These are phyloP conservation scores for Calonectria leucothoes DNA, from an alignment of 2,329 filamentous ascomycete genomes.

Conservation along the genomic window DNA sequence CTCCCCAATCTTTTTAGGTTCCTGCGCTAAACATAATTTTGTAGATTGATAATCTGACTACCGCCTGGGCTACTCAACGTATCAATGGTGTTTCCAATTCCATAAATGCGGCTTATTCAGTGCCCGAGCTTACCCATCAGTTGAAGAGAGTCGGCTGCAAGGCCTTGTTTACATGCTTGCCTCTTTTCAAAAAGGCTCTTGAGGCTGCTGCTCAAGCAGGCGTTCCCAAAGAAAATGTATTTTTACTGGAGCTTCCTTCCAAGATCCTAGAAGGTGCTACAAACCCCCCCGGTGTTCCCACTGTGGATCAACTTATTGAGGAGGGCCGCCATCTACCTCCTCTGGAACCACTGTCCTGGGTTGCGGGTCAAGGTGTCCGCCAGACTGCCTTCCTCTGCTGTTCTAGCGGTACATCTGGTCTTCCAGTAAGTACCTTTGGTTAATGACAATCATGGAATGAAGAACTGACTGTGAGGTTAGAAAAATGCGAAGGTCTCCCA, in stretches of 20 bases:
- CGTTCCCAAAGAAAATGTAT: conserved; percentile 11
- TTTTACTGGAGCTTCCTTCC: conserved; percentile 6
- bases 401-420: conserved; percentile 15
- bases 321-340: conserved; percentile 6
- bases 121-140: conserved; percentile 14
- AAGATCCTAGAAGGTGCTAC: conserved; percentile 7
- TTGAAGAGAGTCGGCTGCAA: conserved; percentile 13
- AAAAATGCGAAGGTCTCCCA: conserved; percentile 20
- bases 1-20: background rate
- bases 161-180: conserved; percentile 16
- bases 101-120: conserved; percentile 15
- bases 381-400: conserved; percentile 18
- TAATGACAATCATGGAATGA: background rate
- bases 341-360: conserved; percentile 8
- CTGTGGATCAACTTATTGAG: conserved; percentile 13
- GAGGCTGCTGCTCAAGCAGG: conserved; percentile 10
- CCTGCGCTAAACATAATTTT: background rate
- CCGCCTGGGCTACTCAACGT: conserved; percentile 16
- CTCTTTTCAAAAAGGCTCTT: conserved; percentile 9
- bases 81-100: conserved; percentile 18
- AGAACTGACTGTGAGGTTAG: background rate
- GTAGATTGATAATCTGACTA: conserved; percentile 17
- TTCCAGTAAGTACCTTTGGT: background rate
- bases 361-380: conserved; percentile 8
- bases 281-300: conserved; percentile 6